phyloP scores from a whole-genome alignment of 768 basidiomycete genomes.

The Xerocomus spinulosus region DNA sequence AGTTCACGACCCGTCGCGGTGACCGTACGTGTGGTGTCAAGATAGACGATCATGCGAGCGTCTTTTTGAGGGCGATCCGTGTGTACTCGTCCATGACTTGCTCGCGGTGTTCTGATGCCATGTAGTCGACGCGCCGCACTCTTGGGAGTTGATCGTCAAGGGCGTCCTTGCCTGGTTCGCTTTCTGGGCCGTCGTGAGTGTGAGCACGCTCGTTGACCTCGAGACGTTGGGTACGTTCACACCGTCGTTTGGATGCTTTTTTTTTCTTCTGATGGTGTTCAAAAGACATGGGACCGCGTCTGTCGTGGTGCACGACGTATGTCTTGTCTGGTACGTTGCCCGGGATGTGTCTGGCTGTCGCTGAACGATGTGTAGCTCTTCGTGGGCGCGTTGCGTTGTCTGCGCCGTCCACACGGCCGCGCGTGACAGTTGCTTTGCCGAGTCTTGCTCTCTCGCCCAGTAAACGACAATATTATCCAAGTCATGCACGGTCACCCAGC shows the following conservation, averaged over 20 bases:
- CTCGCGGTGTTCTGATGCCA: not conserved
- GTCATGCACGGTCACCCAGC: conserved; percentile 10
- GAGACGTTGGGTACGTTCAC: not conserved
- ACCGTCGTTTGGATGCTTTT: not conserved
- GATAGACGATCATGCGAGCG: not conserved
- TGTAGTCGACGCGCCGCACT: conserved; percentile 16
- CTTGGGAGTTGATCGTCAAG: conserved; percentile 14
- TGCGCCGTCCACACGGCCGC: too few relatives aligned
- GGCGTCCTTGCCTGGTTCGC: conserved; percentile 4
- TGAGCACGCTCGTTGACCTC: not conserved
- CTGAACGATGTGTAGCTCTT: too few relatives aligned
- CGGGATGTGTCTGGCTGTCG: too few relatives aligned
- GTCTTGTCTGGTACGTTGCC: too few relatives aligned
- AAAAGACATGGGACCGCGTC: not conserved
- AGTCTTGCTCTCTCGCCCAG: not conserved
- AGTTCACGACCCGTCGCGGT: not conserved
- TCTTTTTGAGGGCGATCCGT: conserved; percentile 15
- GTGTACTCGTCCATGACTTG: not conserved
- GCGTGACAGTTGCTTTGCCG: too few relatives aligned
- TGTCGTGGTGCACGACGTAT: not conserved
- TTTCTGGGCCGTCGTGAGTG: conserved; percentile 6
- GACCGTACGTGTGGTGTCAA: not conserved
- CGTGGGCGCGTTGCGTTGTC: too few relatives aligned
- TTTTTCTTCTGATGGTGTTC: too few relatives aligned
- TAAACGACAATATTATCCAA: not conserved